These are phyloP conservation scores for Phytophthora cryptogea DNA, from an alignment of 352 stramenopile genomes.

Conservation along the genomic window DNA sequence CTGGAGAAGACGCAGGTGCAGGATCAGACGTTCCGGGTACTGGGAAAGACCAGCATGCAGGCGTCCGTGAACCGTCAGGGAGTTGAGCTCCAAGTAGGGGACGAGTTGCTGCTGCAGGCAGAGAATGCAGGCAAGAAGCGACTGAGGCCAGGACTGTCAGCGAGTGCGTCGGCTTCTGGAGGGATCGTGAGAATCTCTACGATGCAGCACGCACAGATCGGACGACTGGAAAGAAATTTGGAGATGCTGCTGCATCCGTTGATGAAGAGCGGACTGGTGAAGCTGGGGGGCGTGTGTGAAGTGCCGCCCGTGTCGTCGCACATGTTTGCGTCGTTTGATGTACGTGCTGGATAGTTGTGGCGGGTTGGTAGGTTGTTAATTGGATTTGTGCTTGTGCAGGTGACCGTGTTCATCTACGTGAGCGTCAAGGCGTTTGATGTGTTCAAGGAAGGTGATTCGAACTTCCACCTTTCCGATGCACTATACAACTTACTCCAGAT, in stretches of 20 bases:
- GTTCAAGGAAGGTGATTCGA: constrained; percentile 59
- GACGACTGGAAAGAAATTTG: constrained; percentile 60
- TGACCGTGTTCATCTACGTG: constrained; percentile 67
- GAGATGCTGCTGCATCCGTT: constrained; percentile 66
- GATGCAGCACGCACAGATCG: constrained; percentile 51
- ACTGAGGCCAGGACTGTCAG: constrained; percentile 32
- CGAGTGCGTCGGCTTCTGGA: constrained; percentile 15
- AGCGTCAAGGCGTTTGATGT: constrained; percentile 61
- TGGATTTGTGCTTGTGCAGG: constrained; percentile 17
- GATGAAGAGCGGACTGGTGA: constrained; percentile 63
- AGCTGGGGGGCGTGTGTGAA: constrained; percentile 54
- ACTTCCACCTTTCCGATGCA: constrained; percentile 68
- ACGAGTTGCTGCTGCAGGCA: constrained; percentile 60
- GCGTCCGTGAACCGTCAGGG: constrained; percentile 56
- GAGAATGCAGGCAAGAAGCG: constrained; percentile 80
- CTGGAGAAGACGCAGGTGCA: constrained; percentile 17
- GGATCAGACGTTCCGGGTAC: constrained; percentile 33
- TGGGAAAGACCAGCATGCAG: constrained; percentile 52
- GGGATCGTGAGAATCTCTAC: constrained; percentile 68
- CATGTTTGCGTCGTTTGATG: constrained; percentile 75
- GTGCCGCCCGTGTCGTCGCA: constrained; percentile 42
- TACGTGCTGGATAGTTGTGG: constrained; percentile 10
- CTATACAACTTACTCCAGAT: constrained; percentile 68
- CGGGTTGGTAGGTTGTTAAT: constrained; percentile 1
- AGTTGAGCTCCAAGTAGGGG: constrained; percentile 40